phyloP scores from a whole-genome alignment of 2,329 filamentous ascomycete species.

The Pezicula rhizophila region DNA sequence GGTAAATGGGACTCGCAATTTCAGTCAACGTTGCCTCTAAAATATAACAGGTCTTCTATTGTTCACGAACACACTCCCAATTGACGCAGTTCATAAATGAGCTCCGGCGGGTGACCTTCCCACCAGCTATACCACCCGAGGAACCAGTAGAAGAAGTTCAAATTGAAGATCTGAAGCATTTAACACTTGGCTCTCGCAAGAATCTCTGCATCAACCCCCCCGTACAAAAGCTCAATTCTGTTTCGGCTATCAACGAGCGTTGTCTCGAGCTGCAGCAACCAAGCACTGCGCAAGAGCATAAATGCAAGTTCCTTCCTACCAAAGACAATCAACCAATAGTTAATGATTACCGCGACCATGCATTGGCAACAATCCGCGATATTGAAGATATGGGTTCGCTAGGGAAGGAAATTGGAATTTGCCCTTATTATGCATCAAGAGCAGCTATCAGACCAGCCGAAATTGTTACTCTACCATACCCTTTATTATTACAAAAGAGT shows the following conservation, averaged over 20 bases:
- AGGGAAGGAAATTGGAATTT: conserved; percentile 74
- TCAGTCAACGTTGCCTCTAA: conserved; percentile 5
- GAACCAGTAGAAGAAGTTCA: conserved; percentile 22
- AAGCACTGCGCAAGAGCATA: conserved; percentile 52
- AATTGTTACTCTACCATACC: conserved; percentile 90
- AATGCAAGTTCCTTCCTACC: conserved; percentile 72
- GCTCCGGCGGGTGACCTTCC: conserved; percentile 55
- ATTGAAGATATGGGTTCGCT: conserved; percentile 84
- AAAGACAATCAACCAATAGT: conserved; percentile 67
- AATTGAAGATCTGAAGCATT: conserved; percentile 56
- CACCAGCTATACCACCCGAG: conserved; percentile 46
- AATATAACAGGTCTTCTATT: conserved; percentile 53
- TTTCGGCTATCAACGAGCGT: conserved; percentile 85
- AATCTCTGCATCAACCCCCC: conserved; percentile 80
- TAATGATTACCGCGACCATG: conserved; percentile 77
- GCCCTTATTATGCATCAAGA: conserved; percentile 94
- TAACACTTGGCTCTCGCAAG: conserved; percentile 64
- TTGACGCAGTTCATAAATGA: conserved; percentile 65
- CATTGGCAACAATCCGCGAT: conserved; percentile 78
- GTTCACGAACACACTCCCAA: conserved; percentile 69
- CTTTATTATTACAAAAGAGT: conserved; percentile 77
- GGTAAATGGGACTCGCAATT: conserved; percentile 14
- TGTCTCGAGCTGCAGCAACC: conserved; percentile 87
- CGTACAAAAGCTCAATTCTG: conserved; percentile 62
- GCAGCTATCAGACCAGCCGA: conserved; percentile 77